Evolutionary conservation across 495 filamentous ascomycete genomes (phyloP).

Genomic region (Tuber aestivum): DNA sequence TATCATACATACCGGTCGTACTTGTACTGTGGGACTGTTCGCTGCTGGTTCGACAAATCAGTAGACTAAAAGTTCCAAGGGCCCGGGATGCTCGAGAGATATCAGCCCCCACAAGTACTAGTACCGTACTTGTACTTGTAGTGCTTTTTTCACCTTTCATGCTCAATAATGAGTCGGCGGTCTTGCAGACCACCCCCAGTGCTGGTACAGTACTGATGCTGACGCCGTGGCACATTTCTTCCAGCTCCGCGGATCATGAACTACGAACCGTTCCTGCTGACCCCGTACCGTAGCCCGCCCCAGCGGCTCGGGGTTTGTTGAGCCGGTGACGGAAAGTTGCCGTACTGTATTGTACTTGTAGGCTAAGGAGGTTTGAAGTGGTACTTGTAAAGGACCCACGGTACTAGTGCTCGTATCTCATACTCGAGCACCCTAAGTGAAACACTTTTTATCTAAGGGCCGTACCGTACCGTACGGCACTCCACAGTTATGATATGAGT

Average conservation of each 20-base stretch:
- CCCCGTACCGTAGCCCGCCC: neutral
- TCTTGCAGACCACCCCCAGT: neutral
- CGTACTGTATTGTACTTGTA: too few relatives aligned
- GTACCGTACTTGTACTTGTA: too few relatives aligned
- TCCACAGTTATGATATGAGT: too few relatives aligned
- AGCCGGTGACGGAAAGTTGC: neutral
- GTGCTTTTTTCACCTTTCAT: too few relatives aligned
- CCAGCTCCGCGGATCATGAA: neutral
- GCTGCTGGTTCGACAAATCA: neutral
- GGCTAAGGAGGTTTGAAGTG: neutral
- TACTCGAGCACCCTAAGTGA: neutral
- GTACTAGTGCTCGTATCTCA: too few relatives aligned
- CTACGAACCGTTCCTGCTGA: neutral
- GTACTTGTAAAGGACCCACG: neutral
- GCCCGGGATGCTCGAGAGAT: too few relatives aligned
- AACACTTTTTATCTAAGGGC: neutral
- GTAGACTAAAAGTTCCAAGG: too few relatives aligned
- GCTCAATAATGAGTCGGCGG: too few relatives aligned
- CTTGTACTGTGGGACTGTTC: neutral
- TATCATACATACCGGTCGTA: neutral
- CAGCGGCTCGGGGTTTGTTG: neutral
- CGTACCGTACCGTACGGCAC: neutral
- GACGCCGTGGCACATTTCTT: neutral
- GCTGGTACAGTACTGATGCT: too few relatives aligned
- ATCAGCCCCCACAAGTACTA: too few relatives aligned